Evolutionary conservation across 108 stramenopile genomes (phyloP), one percentile per base, ranked within the genome.

Genomic region (Fragilaria radians): DNA sequence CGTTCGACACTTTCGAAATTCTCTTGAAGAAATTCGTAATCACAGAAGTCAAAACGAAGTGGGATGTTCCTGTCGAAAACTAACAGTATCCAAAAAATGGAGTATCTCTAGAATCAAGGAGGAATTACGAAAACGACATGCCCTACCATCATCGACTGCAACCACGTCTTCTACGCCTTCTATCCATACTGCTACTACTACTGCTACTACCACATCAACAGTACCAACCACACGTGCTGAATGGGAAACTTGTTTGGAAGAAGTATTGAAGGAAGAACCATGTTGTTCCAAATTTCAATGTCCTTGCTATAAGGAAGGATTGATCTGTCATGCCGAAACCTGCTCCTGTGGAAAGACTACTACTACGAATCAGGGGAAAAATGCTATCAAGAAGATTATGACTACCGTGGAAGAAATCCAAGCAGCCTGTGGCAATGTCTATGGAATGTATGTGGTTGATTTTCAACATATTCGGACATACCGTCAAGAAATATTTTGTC

Each of bases 281-380:
- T 91, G 90, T 59, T 91, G 90, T 65, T 54, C 54, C 1, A 7
- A 42, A 42, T 65, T 74, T 2, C 83, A 86, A 47, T 92, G 90
- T 54, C 83, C 83, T 46, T 92, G 90, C 57, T 53, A 73, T 21
- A 66, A 66, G 33, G 79, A 78, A 52, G 87, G 87, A 9, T 76
- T 92, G 45, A 78, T 74, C n/a, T 92, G 90, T 61, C 90, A 92
- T 72, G 76, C 82, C 1, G 90, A 92, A 64, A 81, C 81, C 18
- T 92, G 90, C 58, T 72, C 72, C 4, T 92, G 90, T 66, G 88
- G 90, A 86, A 77, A 83, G 79, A 80, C 26, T 57, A 59, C 31
- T 66, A 49, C 32, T 21, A 52, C 23, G 34, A 28, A 34, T 32
- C 30, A 54, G 5, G 26, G 47, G 11, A 50, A 7, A 24, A 48